These are phyloP conservation scores for Schwanniomyces sp. DNA, from an alignment of 805 yeast species.

Conservation along the genomic window DNA sequence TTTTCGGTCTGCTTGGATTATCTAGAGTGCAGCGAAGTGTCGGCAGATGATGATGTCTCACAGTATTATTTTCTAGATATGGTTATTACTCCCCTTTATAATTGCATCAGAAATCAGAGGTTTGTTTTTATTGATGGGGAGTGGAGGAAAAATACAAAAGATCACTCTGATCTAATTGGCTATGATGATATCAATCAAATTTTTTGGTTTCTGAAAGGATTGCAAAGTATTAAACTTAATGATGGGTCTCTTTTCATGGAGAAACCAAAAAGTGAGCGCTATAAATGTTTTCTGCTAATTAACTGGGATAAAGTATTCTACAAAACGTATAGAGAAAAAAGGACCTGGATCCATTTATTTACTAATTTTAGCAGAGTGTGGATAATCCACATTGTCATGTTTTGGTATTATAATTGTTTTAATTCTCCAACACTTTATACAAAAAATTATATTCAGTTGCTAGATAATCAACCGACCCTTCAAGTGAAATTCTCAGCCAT, in stretches of 20 bases:
- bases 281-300: conserved; percentile 26
- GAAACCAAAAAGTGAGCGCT: conserved; percentile 30
- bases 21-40: conserved; percentile 10
- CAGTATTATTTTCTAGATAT: conserved; percentile 32
- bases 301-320: conserved; percentile 42
- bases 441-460: conserved; percentile 33
- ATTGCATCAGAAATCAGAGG: conserved; percentile 66
- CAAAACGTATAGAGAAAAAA: conserved; percentile 48
- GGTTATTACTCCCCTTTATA: conserved; percentile 51
- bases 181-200: conserved; percentile 55
- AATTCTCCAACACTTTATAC: conserved; percentile 54
- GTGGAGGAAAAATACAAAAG: conserved; percentile 61
- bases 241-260: conserved; percentile 32
- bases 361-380: conserved; percentile 53
- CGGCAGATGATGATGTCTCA: background rate
- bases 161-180: conserved; percentile 62
- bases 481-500: conserved; percentile 46
- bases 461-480: conserved; percentile 45
- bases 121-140: conserved; percentile 55
- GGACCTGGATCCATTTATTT: conserved; percentile 51
- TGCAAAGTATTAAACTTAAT: conserved; percentile 28
- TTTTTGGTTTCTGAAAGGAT: conserved; percentile 46
- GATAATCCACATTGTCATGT: conserved; percentile 50
- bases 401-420: conserved; percentile 53
- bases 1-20: conserved; percentile 27